Evolutionary conservation across 2,329 filamentous ascomycete genomes (phyloP), one percentile per base, ranked within the genome.

Genomic region (Pestalotiopsis sp.): DNA sequence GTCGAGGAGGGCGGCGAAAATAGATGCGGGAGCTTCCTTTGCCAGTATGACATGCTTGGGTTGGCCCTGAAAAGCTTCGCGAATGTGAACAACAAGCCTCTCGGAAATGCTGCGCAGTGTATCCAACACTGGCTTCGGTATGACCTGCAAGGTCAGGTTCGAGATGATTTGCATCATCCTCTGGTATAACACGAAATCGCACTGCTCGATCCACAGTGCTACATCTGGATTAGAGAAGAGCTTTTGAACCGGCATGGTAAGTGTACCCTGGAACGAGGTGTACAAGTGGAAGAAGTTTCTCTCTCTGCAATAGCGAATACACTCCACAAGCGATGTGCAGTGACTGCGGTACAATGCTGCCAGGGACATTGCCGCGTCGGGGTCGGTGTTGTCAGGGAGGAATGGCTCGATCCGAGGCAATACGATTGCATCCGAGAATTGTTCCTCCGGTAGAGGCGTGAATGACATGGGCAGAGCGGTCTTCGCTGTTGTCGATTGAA

Each of bases 261-360:
- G 88, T 2, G 95, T 98, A 67, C 96, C 96, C 76, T 97, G 94
- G 79, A 99, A 98, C 1, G 95, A 96, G 5, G 93, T 95, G 78
- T 97, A 97, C 17, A 98, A 88, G 73, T 97, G 94, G 78, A 97
- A 97, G 79, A 99, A 97, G 6, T 94, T 95, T 82, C 97, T 97
- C 80, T 98, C 94, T 77, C 96, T 97, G 85, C 95, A 98, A 79
- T 94, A 98, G 38, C 96, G 92, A 71, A 99, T 94, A 74, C 94
- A 95, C 80, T 99, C 96, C 39, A 99, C 92, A 4, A 99, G 87
- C 0, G 95, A 98, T 14, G 96, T 98, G 79, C 95, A 97, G 78
- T 98, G 95, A 2, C 95, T 96, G 64, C 94, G 90, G 78, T 99
- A 99, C 27, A 98, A 86, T 4, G 95, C 95, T 49, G 90, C 90